These are phyloP conservation scores for Pachysandra terminalis DNA, from an alignment of 164 flowering plant species.

Conservation along the genomic window DNA sequence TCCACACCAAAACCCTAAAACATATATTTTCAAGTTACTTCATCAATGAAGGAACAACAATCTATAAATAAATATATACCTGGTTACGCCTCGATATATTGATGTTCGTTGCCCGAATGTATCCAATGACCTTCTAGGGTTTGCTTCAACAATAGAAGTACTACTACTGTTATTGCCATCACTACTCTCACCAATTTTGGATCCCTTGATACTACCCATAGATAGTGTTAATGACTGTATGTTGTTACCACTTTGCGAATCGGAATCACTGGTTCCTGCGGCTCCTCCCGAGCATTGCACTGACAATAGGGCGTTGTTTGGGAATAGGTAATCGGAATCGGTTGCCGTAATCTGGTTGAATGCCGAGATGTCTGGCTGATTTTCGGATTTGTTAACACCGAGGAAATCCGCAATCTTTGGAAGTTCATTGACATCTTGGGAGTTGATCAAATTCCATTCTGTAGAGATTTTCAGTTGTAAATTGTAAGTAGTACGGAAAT, in stretches of 20 bases:
- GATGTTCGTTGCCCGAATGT: conserved; percentile 96
- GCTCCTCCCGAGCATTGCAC: conserved; percentile 21
- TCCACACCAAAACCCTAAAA: neutral
- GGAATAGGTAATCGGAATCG: conserved; percentile 46
- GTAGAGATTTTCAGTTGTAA: conserved; percentile 6
- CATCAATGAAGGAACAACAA: neutral
- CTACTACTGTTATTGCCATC: conserved; percentile 3
- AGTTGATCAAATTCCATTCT: conserved; percentile 70
- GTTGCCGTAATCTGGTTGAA: conserved; percentile 40
- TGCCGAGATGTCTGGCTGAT: conserved; percentile 42
- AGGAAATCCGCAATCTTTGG: conserved; percentile 86
- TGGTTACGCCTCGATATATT: conserved; percentile 89
- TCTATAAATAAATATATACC: too few relatives aligned
- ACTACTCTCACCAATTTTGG: conserved; percentile 42
- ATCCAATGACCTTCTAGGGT: conserved; percentile 65
- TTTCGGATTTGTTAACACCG: conserved; percentile 61
- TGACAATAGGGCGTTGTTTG: conserved; percentile 30
- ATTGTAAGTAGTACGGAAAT: neutral
- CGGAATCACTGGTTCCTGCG: conserved; percentile 23
- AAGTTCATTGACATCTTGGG: conserved; percentile 40
- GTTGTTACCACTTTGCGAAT: conserved; percentile 43
- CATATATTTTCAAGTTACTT: neutral
- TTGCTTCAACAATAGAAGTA: conserved; percentile 27
- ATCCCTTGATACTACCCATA: conserved; percentile 67
- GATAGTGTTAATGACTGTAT: conserved; percentile 74